Conservation (phyloP, 306 rosid genomes). For the Crotalaria pallida region DNA sequence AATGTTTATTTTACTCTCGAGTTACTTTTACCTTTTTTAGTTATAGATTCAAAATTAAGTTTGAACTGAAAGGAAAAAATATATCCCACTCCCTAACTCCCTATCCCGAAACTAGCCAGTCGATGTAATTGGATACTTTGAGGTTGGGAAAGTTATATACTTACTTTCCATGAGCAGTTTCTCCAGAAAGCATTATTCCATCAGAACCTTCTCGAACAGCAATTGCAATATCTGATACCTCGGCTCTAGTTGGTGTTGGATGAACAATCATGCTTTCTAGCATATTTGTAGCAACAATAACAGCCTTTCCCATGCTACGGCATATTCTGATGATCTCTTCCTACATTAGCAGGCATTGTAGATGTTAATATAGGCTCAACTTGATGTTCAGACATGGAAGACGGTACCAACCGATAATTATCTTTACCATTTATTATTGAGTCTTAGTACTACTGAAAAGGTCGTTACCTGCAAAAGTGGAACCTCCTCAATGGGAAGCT, state of each 20-base stretch:
- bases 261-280: slow-evolving; percentile 99
- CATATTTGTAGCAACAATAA: slow-evolving; percentile 98
- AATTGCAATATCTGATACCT: slow-evolving; percentile 97
- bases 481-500: slow-evolving; percentile 47
- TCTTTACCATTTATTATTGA: neutral
- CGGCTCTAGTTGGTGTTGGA: slow-evolving; percentile 99
- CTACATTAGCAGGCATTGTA: slow-evolving; percentile 33
- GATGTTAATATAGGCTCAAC: slow-evolving; percentile 16
- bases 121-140: neutral
- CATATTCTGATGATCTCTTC: slow-evolving; percentile 84
- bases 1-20: neutral
- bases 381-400: neutral
- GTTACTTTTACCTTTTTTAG: neutral
- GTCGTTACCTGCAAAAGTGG: slow-evolving; percentile 47
- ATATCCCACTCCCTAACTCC: neutral
- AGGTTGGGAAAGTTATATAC: slow-evolving; percentile 22
- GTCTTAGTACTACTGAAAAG: neutral
- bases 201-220: slow-evolving; percentile 99
- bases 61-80: neutral
- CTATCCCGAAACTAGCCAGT: neutral
- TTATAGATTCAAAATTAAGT: neutral
- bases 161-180: slow-evolving; percentile 99
- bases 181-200: slow-evolving; percentile 97
- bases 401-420: neutral
- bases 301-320: slow-evolving; percentile 98